Evolutionary conservation across 768 basidiomycete species (phyloP).

Genomic region (Hortiboletus flavorubellus): DNA sequence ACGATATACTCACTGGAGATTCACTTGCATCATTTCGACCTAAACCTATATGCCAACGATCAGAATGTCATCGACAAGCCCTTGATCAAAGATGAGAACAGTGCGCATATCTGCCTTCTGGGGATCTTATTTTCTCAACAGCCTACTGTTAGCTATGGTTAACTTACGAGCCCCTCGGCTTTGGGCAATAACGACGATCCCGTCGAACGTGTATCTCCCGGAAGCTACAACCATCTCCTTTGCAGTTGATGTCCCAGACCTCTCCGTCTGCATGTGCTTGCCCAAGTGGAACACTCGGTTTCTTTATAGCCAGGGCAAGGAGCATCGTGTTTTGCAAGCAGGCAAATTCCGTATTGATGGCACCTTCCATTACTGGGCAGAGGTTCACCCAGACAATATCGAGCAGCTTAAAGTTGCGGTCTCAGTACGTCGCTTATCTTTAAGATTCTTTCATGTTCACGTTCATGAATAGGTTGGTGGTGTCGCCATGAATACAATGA

Average conservation of each 20-base stretch:
- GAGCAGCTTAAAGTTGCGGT: slow-evolving; percentile 75
- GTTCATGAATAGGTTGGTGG: slow-evolving; percentile 41
- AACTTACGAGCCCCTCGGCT: slow-evolving; percentile 59
- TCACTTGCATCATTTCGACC: slow-evolving; percentile 67
- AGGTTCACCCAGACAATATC: slow-evolving; percentile 63
- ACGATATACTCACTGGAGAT: slow-evolving; percentile 72
- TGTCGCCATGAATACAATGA: slow-evolving; percentile 65
- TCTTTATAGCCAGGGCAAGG: slow-evolving; percentile 58
- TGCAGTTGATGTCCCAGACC: slow-evolving; percentile 52
- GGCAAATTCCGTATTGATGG: slow-evolving; percentile 56
- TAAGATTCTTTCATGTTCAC: neutral
- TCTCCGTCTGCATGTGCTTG: slow-evolving; percentile 58
- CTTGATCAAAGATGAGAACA: slow-evolving; percentile 76
- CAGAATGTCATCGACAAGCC: slow-evolving; percentile 96
- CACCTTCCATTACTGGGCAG: slow-evolving; percentile 71
- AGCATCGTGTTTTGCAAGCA: slow-evolving; percentile 60
- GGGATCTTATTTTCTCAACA: neutral
- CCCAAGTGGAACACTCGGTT: slow-evolving; percentile 90
- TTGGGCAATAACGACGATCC: slow-evolving; percentile 50
- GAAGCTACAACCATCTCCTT: slow-evolving; percentile 68
- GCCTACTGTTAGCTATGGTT: slow-evolving; percentile 57
- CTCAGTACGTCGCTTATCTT: slow-evolving; percentile 37
- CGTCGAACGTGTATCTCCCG: slow-evolving; percentile 70
- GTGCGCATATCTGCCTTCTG: slow-evolving; percentile 37
- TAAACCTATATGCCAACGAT: slow-evolving; percentile 88